Evolutionary conservation across 257 asterid genomes (phyloP).

Genomic region (Catharanthus roseus): DNA sequence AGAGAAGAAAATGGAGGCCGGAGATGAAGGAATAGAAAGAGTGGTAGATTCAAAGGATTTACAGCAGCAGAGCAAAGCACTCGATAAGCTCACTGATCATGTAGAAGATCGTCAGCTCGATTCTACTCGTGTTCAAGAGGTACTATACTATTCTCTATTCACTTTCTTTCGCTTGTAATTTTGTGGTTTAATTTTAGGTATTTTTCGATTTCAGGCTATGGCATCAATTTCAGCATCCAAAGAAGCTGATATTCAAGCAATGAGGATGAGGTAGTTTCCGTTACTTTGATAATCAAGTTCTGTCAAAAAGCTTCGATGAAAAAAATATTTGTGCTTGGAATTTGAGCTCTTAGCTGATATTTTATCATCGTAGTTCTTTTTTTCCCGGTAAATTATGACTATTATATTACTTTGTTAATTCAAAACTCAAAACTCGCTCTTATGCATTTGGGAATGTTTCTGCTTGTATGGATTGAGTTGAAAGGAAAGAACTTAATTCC

Average conservation of each 20-base stretch:
- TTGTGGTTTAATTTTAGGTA: not conserved
- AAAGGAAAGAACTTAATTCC: not conserved
- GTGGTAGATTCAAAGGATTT: slow-evolving; percentile 75
- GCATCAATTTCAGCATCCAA: slow-evolving; percentile 81
- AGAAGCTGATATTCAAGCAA: slow-evolving; percentile 93
- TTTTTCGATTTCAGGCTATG: slow-evolving; percentile 63
- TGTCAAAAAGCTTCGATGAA: not conserved
- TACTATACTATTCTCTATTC: slow-evolving; percentile 4
- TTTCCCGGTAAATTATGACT: too few relatives aligned
- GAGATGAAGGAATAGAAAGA: slow-evolving; percentile 66
- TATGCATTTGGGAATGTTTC: not conserved
- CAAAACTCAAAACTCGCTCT: not conserved
- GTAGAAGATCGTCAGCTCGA: slow-evolving; percentile 99
- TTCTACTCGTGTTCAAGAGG: slow-evolving; percentile 93
- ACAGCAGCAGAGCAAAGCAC: slow-evolving; percentile 96
- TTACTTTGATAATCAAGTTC: not conserved
- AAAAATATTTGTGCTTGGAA: too few relatives aligned
- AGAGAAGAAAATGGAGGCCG: slow-evolving; percentile 48
- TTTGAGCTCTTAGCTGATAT: too few relatives aligned
- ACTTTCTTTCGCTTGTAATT: not conserved
- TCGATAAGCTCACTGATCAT: slow-evolving; percentile 93
- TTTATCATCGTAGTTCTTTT: too few relatives aligned
- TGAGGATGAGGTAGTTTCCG: slow-evolving; percentile 61
- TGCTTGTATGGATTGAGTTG: not conserved
- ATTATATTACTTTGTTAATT: too few relatives aligned